phyloP scores from a whole-genome alignment of 352 stramenopile species.

The Saprolegnia diclina region DNA sequence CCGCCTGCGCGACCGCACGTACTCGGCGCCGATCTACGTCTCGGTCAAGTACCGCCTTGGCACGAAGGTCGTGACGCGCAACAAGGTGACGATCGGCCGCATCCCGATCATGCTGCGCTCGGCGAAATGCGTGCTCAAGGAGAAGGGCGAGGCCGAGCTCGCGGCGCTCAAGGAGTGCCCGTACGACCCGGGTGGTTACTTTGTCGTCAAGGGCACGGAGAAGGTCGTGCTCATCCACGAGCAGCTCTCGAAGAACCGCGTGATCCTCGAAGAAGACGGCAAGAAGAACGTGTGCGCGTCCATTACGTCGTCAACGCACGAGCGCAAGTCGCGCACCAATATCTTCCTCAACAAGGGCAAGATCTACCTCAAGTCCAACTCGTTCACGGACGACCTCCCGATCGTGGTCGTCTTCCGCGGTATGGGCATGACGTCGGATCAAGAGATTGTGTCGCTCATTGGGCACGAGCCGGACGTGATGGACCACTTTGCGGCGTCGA shows the following conservation, averaged over 20 bases:
- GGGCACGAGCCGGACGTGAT: slow-evolving; percentile 92
- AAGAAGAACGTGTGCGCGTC: slow-evolving; percentile 88
- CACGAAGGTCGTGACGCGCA: slow-evolving; percentile 98
- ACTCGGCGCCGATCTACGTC: slow-evolving; percentile 98
- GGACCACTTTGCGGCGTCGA: slow-evolving; percentile 90
- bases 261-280: slow-evolving; percentile 98
- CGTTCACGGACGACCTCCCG: slow-evolving; percentile 94
- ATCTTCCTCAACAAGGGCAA: slow-evolving; percentile 96
- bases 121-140: slow-evolving; percentile 93
- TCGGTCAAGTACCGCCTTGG: slow-evolving; percentile 97
- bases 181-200: slow-evolving; percentile 99
- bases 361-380: slow-evolving; percentile 99
- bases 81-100: slow-evolving; percentile 92
- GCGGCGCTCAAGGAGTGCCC: slow-evolving; percentile 98
- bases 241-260: slow-evolving; percentile 98
- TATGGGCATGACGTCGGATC: slow-evolving; percentile 97
- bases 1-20: slow-evolving; percentile 97
- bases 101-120: slow-evolving; percentile 99
- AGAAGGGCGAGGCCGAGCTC: slow-evolving; percentile 92
- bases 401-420: slow-evolving; percentile 96
- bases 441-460: slow-evolving; percentile 97
- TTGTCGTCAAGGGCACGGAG: slow-evolving; percentile 97
- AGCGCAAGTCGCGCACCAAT: slow-evolving; percentile 96
- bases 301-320: slow-evolving; percentile 98
- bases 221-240: slow-evolving; percentile 99